These are phyloP conservation scores for Gentiana dahurica DNA, from an alignment of 257 asterid species.

Conservation along the genomic window DNA sequence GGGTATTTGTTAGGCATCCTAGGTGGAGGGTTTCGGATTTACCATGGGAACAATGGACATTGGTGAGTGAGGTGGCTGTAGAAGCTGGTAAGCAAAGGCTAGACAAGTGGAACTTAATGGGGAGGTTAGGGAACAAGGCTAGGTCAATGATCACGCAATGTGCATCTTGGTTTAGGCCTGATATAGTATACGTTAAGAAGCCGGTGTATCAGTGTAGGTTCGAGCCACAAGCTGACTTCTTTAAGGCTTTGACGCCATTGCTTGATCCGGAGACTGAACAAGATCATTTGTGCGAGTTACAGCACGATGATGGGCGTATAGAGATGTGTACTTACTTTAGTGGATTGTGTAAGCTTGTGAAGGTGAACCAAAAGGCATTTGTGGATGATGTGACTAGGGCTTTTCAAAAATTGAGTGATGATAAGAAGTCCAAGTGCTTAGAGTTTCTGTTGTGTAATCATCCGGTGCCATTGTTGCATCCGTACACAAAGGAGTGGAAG, in stretches of 20 bases:
- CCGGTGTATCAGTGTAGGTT: constrained; percentile 92
- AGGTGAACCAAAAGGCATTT: constrained; percentile 72
- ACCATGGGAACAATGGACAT: constrained; percentile 96
- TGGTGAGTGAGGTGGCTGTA: constrained; percentile 73
- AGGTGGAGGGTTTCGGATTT: constrained; percentile 73
- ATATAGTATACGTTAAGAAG: constrained; percentile 67
- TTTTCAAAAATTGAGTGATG: constrained; percentile 66
- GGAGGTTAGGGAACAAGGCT: constrained; percentile 71
- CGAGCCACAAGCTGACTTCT: constrained; percentile 83
- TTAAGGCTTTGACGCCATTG: constrained; percentile 43
- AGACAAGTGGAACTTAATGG: constrained; percentile 97
- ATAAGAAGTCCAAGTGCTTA: constrained; percentile 64
- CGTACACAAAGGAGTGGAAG: constrained; percentile 91
- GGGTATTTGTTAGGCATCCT: constrained; percentile 98
- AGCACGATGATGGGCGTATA: constrained; percentile 54
- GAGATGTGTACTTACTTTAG: constrained; percentile 83
- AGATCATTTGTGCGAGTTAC: constrained; percentile 63
- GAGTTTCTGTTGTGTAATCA: constrained; percentile 65
- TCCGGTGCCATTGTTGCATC: constrained; percentile 74
- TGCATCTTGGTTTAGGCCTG: constrained; percentile 99
- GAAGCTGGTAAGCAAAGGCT: constrained; percentile 80
- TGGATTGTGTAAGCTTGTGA: constrained; percentile 74
- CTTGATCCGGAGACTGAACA: constrained; percentile 76
- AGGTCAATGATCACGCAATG: constrained; percentile 72
- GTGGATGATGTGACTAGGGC: constrained; percentile 91